A percentile compares a stretch with the other conserved stretches of the same genome.
phyloP scores from a whole-genome alignment of 305 asterid genomes.

The Plantago coronopus region DNA sequence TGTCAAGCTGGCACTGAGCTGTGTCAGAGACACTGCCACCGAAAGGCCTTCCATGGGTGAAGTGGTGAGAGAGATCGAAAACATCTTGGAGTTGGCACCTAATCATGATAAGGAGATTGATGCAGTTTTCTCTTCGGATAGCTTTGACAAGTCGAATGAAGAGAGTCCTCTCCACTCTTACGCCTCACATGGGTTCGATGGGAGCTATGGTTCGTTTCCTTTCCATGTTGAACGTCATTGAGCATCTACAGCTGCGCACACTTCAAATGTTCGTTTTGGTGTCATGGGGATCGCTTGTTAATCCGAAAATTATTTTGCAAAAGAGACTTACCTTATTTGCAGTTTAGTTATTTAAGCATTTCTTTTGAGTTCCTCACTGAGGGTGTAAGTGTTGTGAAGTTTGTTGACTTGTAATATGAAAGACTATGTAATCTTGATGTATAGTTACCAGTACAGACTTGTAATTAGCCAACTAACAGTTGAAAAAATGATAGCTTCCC shows the following conservation, averaged over 20 bases:
- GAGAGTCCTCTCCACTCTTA: constrained; percentile 39
- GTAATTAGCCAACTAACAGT: no score
- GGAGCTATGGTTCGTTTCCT: constrained; percentile 49
- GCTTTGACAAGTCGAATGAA: constrained; percentile 35
- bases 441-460: no score
- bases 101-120: constrained; percentile 19
- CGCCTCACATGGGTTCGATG: constrained; percentile 34
- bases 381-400: no score
- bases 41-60: constrained; percentile 74
- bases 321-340: no score
- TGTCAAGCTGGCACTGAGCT: constrained; percentile 52
- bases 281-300: no score
- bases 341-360: no score
- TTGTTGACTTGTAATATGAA: no score
- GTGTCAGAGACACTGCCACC: constrained; percentile 44
- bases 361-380: no score
- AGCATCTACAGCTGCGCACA: not conserved
- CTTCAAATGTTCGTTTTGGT: not conserved
- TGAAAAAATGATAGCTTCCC: no score
- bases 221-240: constrained; percentile 24
- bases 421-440: no score
- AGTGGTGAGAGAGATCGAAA: constrained; percentile 63
- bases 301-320: no score
- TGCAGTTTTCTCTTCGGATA: constrained; percentile 23
- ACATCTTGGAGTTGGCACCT: constrained; percentile 35